Percentiles rank a stretch among this genome's conserved stretches.
Conservation (phyloP, 441 rosid genomes). For the Erodium trifolium region DNA sequence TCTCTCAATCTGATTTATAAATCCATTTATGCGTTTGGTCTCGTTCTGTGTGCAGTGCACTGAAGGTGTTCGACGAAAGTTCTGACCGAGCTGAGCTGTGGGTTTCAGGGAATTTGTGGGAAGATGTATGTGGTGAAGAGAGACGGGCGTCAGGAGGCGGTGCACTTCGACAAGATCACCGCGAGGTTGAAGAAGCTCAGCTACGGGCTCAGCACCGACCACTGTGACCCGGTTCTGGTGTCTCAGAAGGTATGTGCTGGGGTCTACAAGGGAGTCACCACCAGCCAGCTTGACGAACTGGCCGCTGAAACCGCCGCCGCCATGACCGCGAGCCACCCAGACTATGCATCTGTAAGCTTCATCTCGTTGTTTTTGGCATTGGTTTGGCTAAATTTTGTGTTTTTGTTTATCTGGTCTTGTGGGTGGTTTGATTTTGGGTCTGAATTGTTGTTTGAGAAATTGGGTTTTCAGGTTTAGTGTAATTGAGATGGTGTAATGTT, state of each 20-base stretch:
- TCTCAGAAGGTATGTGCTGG: constrained; percentile 96
- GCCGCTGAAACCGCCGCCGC: constrained; percentile 98
- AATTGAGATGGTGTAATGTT: too few relatives aligned
- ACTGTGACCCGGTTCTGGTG: constrained; percentile 90
- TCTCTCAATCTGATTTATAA: neutral
- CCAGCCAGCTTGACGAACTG: constrained; percentile 91
- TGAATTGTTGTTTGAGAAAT: too few relatives aligned
- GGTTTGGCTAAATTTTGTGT: too few relatives aligned
- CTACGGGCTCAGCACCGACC: constrained; percentile 80
- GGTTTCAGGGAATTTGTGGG: too few relatives aligned
- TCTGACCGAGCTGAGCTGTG: neutral
- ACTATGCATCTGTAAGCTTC: constrained; percentile 71
- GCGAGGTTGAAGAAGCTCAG: constrained; percentile 91
- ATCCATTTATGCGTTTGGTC: neutral
- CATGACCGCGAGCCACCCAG: constrained; percentile 87
- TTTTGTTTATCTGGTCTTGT: too few relatives aligned
- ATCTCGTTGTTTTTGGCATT: too few relatives aligned
- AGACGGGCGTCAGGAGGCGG: constrained; percentile 77
- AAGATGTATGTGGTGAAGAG: constrained; percentile 87
- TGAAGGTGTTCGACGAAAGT: constrained; percentile 30
- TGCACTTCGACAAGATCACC: constrained; percentile 90
- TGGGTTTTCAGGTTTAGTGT: too few relatives aligned
- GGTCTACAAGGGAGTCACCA: constrained; percentile 89
- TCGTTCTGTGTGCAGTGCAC: neutral
- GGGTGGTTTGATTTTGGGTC: too few relatives aligned